phyloP scores from a whole-genome alignment of 1,139 yeast genomes.

The Arxiozyma slooffiae region DNA sequence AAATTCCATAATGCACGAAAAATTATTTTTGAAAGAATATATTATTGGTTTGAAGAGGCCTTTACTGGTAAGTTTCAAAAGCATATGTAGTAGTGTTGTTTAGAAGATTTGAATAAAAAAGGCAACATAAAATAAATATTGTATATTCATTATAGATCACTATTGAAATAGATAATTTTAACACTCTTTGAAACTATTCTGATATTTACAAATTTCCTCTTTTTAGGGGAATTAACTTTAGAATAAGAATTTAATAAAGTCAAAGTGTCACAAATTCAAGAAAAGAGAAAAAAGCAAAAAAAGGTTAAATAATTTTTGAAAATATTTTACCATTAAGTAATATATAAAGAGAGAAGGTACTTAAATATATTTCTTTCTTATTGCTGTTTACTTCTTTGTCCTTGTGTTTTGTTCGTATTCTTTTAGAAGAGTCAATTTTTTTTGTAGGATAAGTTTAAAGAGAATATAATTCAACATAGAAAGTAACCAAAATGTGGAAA shows the following conservation, averaged over 20 bases:
- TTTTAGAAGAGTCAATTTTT: neutral
- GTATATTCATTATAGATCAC: neutral
- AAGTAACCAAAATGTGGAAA: conserved; percentile 8
- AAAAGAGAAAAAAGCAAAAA: neutral
- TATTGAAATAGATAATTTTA: neutral
- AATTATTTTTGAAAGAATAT: conserved; percentile 66
- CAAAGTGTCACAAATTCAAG: conserved; percentile 2
- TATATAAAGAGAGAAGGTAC: neutral
- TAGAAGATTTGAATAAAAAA: neutral
- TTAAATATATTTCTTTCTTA: neutral
- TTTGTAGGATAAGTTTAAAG: neutral
- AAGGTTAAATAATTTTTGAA: neutral
- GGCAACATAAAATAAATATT: too few relatives aligned
- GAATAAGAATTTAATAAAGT: neutral
- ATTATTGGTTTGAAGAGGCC: conserved; percentile 62
- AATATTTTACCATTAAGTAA: neutral
- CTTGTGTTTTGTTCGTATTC: neutral
- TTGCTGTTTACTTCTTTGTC: neutral
- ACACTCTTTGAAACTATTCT: neutral
- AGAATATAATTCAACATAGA: neutral
- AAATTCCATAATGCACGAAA: conserved; percentile 66
- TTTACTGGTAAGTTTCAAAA: conserved; percentile 43
- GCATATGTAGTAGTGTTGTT: neutral
- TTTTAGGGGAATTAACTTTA: neutral
- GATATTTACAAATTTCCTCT: neutral